Evolutionary conservation across 2,329 filamentous ascomycete genomes (phyloP).

Genomic region (Arthrocladium fulminans): DNA sequence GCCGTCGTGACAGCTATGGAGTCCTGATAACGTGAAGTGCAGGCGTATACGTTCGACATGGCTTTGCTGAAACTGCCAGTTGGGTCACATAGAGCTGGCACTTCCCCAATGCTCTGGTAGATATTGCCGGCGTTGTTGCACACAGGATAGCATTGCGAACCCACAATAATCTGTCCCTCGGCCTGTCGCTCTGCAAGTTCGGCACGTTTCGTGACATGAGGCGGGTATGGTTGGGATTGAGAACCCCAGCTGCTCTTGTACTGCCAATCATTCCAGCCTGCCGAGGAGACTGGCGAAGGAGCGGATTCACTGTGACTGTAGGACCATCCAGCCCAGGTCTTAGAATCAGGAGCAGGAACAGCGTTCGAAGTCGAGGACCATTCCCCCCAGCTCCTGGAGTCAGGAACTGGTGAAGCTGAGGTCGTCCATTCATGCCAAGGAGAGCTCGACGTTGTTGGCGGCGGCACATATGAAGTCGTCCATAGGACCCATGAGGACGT

Average conservation of each 20-base stretch:
- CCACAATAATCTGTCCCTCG: neutral
- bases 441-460: neutral
- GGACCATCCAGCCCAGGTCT: neutral
- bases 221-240: too few species aligned
- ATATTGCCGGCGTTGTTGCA: neutral
- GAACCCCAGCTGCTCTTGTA: too few species aligned
- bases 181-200: neutral
- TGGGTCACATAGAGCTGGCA: neutral
- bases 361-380: neutral
- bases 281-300: too few species aligned
- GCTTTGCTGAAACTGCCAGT: neutral
- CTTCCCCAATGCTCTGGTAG: conserved; percentile 2
- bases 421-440: too few species aligned
- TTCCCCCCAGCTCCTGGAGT: neutral
- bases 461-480: neutral
- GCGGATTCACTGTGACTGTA: neutral
- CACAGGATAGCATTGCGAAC: neutral
- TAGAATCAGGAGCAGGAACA: neutral
- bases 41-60: neutral
- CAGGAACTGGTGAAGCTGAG: neutral
- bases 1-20: too few species aligned
- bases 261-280: too few species aligned
- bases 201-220: conserved; percentile 5
- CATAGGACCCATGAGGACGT: too few species aligned
- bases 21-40: too few species aligned